phyloP scores from a whole-genome alignment of 2,329 filamentous ascomycete species.

The Sarocladium brachiariae region DNA sequence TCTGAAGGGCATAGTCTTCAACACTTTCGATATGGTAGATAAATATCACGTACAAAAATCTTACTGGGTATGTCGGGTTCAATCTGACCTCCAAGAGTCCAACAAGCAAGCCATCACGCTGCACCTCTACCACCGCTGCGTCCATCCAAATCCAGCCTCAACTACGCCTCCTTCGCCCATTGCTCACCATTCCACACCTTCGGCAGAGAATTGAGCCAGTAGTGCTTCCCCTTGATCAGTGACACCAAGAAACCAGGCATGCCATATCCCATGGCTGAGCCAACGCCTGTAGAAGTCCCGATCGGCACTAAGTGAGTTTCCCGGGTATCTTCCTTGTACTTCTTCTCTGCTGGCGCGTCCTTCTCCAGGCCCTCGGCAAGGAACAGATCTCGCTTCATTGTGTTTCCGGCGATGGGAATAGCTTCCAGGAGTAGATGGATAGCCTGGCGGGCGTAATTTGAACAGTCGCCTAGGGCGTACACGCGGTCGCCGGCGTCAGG shows the following conservation, averaged over 20 bases:
- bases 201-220: constrained; percentile 43
- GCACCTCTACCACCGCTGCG: not conserved
- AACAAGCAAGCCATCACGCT: not conserved
- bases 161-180: constrained; percentile 35
- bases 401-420: constrained; percentile 37
- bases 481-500: constrained; percentile 25
- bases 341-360: constrained; percentile 14
- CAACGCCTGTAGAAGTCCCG: constrained; percentile 37
- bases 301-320: constrained; percentile 42
- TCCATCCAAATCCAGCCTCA: not conserved
- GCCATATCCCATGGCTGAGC: constrained; percentile 33
- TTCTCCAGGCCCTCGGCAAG: constrained; percentile 22
- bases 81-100: not conserved
- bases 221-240: constrained; percentile 43
- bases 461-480: constrained; percentile 41
- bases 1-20: too few species aligned
- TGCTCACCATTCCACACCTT: constrained; percentile 43
- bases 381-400: constrained; percentile 43
- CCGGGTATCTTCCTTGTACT: constrained; percentile 34
- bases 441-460: constrained; percentile 31
- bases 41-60: too few species aligned
- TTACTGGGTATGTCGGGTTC: not conserved
- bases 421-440: constrained; percentile 34
- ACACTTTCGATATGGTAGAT: too few species aligned
- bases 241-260: constrained; percentile 39